Evolutionary conservation across 2,329 filamentous ascomycete genomes (phyloP), one percentile per base, ranked within the genome.

Genomic region (Monilinia aucupariae): DNA sequence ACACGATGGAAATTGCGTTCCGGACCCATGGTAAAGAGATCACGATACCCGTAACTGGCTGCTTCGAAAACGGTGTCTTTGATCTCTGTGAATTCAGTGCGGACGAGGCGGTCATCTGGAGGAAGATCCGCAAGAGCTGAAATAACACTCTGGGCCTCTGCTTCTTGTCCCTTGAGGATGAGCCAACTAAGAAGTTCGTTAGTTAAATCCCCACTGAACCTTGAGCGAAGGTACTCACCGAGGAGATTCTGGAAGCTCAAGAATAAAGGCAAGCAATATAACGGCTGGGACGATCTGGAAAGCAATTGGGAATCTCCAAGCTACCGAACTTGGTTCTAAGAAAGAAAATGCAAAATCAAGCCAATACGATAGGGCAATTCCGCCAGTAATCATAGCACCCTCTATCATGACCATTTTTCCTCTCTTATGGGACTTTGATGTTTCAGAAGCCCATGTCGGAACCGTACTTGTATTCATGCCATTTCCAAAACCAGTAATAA

Each of bases 401-500:
- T 65, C 50, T 9, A 64, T 59, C 52, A 62, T 61, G 6, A 66
- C 63, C 53, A 66, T 52, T 22, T 54, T 56, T 5, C 64, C 64
- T 59, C 64, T 60, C 20, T 60, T 47, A 37, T 64, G 59, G 3
- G 64, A 61, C 22, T 51, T 60, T 0, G 66, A 65, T 22, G 64
- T 60, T 45, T 66, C 64, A 13, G 53, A 61, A 55, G 64, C 64
- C 62, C 63, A 66, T n/a, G 61, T 62, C 20, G 64, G 64, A 2
- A 80, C 76, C 20, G 76, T 78, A 3, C 75, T 77, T 0, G 78
- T 80, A 65, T 79, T 79, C 70, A 80, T 78, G 71, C 89, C 89
- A 70, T 92, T 88, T 80, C 89, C 89, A 59, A 92, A 74, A 73
- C 89, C 89, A 58, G 88, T 86, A 70, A 92, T 78, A 64, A 92